Percentiles rank a stretch among this genome's conserved stretches.
Evolutionary conservation across 2,329 filamentous ascomycete species (phyloP).

Genomic region (Aspergillus japonicus): DNA sequence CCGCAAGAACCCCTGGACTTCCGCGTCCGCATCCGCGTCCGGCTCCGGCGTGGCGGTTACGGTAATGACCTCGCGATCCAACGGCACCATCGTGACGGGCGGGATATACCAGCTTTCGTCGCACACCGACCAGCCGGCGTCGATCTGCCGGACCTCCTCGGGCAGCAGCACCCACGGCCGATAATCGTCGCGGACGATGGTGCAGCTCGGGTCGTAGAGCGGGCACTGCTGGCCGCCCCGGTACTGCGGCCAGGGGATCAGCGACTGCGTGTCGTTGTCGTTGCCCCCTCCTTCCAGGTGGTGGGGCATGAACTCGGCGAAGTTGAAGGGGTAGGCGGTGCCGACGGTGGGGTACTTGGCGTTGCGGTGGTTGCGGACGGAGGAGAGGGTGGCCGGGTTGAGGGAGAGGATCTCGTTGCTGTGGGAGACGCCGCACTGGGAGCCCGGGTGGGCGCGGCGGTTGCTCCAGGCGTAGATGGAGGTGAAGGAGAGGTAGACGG

Average conservation of each 20-base stretch:
- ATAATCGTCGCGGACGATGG: conserved; percentile 25
- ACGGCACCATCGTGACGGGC: conserved; percentile 20
- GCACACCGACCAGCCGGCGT: conserved; percentile 20
- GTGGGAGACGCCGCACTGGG: conserved; percentile 20
- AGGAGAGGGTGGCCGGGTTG: conserved; percentile 17
- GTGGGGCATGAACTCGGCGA: conserved; percentile 22
- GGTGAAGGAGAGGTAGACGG: conserved; percentile 25
- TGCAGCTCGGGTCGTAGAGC: conserved; percentile 14
- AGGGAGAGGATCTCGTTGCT: conserved; percentile 20
- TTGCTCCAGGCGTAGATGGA: conserved; percentile 24
- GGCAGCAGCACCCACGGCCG: conserved; percentile 21
- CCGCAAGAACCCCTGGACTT: not conserved
- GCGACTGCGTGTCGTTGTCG: conserved; percentile 18
- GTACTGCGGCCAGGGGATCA: conserved; percentile 25
- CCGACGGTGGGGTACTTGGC: conserved; percentile 22
- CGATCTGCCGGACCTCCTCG: conserved; percentile 19
- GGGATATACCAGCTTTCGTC: conserved; percentile 24
- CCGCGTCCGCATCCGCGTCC: not conserved
- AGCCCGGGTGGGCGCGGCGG: conserved; percentile 16
- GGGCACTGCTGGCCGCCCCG: conserved; percentile 22
- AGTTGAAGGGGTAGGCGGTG: conserved; percentile 23
- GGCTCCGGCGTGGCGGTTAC: not conserved
- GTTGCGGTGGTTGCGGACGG: conserved; percentile 22
- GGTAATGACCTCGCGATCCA: conserved; percentile 4
- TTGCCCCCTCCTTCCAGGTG: conserved; percentile 9